These are phyloP conservation scores for Toxicodendron radicans DNA, from an alignment of 345 rosid species.

Conservation along the genomic window DNA sequence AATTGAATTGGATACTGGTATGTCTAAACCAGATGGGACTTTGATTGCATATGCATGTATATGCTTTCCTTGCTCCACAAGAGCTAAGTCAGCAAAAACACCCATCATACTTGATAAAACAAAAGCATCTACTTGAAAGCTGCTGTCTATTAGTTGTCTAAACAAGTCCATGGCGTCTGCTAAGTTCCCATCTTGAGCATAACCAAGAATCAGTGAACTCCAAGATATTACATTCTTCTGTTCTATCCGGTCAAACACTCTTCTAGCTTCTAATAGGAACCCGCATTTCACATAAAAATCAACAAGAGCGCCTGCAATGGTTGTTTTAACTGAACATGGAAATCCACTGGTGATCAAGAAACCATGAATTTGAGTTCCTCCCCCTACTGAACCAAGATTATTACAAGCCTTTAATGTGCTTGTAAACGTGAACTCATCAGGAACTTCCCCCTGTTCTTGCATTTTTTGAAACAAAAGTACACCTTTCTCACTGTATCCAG, in stretches of 20 bases:
- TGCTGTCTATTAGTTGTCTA: constrained; percentile 46
- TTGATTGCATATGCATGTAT: constrained; percentile 67
- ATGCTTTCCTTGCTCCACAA: constrained; percentile 81
- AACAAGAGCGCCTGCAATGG: constrained; percentile 64
- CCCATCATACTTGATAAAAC: constrained; percentile 73
- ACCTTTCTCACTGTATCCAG: constrained; percentile 60
- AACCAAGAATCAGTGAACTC: constrained; percentile 76
- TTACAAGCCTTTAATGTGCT: constrained; percentile 73
- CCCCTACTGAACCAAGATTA: constrained; percentile 42
- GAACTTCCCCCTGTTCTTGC: constrained; percentile 42
- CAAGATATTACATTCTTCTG: constrained; percentile 67
- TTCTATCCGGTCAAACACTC: constrained; percentile 53
- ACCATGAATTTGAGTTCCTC: constrained; percentile 68
- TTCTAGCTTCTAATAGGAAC: constrained; percentile 48
- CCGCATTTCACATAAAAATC: constrained; percentile 81
- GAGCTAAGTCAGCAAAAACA: constrained; percentile 82
- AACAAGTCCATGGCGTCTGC: constrained; percentile 69
- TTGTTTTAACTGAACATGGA: constrained; percentile 36
- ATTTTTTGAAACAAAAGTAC: constrained; percentile 53
- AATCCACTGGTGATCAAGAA: constrained; percentile 60
- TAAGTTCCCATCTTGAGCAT: constrained; percentile 73
- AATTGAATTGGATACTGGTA: constrained; percentile 64
- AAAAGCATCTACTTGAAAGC: constrained; percentile 50
- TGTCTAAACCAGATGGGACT: constrained; percentile 61
- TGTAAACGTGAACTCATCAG: constrained; percentile 69